A percentile compares a stretch with the other conserved stretches of the same genome.
These are phyloP conservation scores for Sporisorium scitamineum DNA, from an alignment of 1,284 basidiomycete genomes.

Conservation along the genomic window DNA sequence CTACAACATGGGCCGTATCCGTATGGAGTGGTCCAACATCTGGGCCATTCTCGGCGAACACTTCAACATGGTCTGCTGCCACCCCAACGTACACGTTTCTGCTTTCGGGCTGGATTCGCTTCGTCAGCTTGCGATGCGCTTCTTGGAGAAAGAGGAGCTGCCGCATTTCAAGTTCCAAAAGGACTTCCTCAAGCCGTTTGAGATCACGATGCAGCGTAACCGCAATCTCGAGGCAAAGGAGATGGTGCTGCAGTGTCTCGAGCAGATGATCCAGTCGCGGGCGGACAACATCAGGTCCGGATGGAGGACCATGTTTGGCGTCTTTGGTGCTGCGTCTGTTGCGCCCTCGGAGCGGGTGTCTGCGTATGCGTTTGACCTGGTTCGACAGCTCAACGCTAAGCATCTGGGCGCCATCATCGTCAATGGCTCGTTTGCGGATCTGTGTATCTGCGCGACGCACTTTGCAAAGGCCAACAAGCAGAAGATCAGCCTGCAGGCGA, in stretches of 20 bases:
- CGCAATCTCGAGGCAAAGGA: constrained; percentile 94
- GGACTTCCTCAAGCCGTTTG: constrained; percentile 97
- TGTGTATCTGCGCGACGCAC: constrained; percentile 97
- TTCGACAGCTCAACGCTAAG: constrained; percentile 88
- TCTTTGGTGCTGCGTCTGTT: constrained; percentile 94
- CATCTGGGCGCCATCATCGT: constrained; percentile 91
- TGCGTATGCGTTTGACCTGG: constrained; percentile 94
- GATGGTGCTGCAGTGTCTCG: constrained; percentile 97
- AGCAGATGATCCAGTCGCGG: constrained; percentile 98
- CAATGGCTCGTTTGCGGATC: constrained; percentile 92
- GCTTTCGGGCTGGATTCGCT: constrained; percentile 97
- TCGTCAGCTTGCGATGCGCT: constrained; percentile 97
- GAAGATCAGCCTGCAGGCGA: constrained; percentile 94
- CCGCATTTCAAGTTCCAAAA: constrained; percentile 99
- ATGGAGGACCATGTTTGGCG: constrained; percentile 99
- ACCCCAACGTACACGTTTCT: constrained; percentile 95
- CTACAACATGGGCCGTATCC: constrained; percentile 99
- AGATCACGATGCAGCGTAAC: constrained; percentile 97
- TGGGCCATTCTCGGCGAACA: constrained; percentile 99
- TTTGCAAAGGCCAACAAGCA: constrained; percentile 99
- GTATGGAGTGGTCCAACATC: constrained; percentile 97
- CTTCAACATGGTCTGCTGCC: constrained; percentile 99
- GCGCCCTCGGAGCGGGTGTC: constrained; percentile 94
- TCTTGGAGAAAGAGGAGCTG: constrained; percentile 97
- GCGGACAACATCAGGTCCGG: constrained; percentile 96